Percentiles rank a stretch among this genome's conserved stretches.
Evolutionary conservation across 2,329 filamentous ascomycete genomes (phyloP).

Genomic region (Lecanicillium sp.): DNA sequence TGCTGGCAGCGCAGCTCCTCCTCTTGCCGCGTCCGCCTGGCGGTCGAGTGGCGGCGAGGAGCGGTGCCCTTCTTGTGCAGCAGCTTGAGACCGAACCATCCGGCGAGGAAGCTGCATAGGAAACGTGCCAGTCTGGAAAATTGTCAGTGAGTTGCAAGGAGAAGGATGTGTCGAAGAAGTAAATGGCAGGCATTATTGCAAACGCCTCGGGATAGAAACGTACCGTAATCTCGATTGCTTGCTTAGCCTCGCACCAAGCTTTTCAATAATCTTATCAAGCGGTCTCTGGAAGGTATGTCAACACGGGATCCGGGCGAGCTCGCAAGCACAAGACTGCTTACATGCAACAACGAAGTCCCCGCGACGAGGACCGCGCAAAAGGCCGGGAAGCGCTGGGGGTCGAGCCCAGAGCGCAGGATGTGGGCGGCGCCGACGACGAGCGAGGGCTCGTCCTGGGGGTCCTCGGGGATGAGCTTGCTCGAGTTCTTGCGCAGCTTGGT

Average conservation of each 20-base stretch:
- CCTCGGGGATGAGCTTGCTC: conserved; percentile 22
- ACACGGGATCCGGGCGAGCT: not conserved
- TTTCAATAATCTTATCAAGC: conserved; percentile 18
- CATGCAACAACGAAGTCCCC: conserved; percentile 56
- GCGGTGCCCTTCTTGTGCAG: conserved; percentile 45
- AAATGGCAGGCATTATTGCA: no score
- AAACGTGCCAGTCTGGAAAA: conserved; percentile 48
- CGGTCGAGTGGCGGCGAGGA: conserved; percentile 23
- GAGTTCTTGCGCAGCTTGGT: conserved; percentile 29
- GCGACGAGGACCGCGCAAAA: conserved; percentile 58
- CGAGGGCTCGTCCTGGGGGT: conserved; percentile 22
- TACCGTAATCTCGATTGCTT: conserved; percentile 24
- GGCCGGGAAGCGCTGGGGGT: conserved; percentile 52
- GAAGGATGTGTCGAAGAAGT: no score
- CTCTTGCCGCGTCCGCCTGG: not conserved
- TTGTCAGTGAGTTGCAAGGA: not conserved
- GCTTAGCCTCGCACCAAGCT: conserved; percentile 20
- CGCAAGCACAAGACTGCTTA: conserved; percentile 24
- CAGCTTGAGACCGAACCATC: conserved; percentile 50
- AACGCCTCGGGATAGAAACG: no score
- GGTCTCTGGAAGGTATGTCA: conserved; percentile 1
- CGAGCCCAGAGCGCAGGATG: conserved; percentile 46
- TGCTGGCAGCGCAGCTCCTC: conserved; percentile 17
- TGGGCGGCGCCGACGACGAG: conserved; percentile 28
- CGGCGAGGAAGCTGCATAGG: conserved; percentile 53